A percentile compares a stretch with the other conserved stretches of the same genome.
Conservation (phyloP, 352 stramenopile species). For the Globisporangium cederbergense region DNA sequence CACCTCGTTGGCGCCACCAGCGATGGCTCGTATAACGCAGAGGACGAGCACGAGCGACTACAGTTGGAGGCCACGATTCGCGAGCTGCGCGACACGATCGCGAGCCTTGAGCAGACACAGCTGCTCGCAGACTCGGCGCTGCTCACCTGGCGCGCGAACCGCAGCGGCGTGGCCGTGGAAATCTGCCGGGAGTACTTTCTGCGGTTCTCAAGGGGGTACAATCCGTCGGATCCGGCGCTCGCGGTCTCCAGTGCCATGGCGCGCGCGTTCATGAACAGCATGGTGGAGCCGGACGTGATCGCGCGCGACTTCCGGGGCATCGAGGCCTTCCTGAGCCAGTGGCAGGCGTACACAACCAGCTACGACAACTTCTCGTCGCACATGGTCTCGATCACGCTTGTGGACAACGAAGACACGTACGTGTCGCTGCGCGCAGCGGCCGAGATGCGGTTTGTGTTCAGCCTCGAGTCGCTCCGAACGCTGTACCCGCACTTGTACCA, state of each 20-base stretch:
- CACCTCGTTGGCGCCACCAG: neutral
- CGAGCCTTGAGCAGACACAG: conserved; percentile 31
- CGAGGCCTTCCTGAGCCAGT: conserved; percentile 42
- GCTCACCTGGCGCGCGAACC: conserved; percentile 41
- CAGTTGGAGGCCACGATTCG: conserved; percentile 20
- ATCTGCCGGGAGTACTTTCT: conserved; percentile 42
- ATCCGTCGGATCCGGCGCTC: conserved; percentile 18
- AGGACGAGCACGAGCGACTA: conserved; percentile 12
- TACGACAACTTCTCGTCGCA: conserved; percentile 31
- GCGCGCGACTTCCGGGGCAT: conserved; percentile 48
- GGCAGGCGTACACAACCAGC: conserved; percentile 57
- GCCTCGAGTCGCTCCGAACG: conserved; percentile 34
- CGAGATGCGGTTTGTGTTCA: conserved; percentile 40
- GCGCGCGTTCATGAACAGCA: conserved; percentile 30
- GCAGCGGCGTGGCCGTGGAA: conserved; percentile 32
- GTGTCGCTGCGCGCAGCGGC: conserved; percentile 34
- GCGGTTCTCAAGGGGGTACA: conserved; percentile 40
- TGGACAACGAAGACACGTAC: conserved; percentile 32
- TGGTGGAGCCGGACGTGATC: conserved; percentile 33
- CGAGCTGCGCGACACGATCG: conserved; percentile 34
- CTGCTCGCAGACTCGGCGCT: conserved; percentile 36
- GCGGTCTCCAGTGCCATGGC: conserved; percentile 7
- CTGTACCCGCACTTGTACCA: conserved; percentile 46
- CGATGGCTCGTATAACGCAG: neutral
- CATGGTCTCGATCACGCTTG: conserved; percentile 25